Percentiles rank a stretch among this genome's conserved stretches.
phyloP scores from a whole-genome alignment of 2,329 filamentous ascomycete species.

The Coniochaeta sp. region DNA sequence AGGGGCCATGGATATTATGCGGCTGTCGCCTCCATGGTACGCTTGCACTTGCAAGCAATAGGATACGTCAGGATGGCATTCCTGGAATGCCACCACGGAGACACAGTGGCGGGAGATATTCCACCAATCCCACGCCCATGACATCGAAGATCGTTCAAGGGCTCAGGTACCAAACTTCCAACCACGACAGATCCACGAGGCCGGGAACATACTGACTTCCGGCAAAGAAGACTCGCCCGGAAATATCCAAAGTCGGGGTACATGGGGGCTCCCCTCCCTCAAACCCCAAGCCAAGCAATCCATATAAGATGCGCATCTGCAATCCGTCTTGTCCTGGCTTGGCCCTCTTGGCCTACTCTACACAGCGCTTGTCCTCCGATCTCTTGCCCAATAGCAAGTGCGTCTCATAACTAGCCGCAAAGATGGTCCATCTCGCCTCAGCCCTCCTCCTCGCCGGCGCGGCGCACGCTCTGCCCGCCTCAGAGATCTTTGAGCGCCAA shows the following conservation, averaged over 20 bases:
- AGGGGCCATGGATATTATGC: neutral
- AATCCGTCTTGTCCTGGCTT: constrained; percentile 1
- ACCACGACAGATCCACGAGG: neutral
- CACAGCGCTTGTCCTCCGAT: neutral
- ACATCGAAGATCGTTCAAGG: neutral
- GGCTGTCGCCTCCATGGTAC: neutral
- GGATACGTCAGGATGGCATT: neutral
- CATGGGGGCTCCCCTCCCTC: constrained; percentile 2
- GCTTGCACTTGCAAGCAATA: neutral
- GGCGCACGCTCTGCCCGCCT: constrained; percentile 24
- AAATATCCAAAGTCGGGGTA: constrained; percentile 9
- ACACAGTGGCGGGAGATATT: neutral
- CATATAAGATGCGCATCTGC: constrained; percentile 1
- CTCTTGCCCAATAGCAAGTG: neutral
- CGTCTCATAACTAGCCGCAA: neutral
- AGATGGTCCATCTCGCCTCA: constrained; percentile 21
- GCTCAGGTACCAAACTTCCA: neutral
- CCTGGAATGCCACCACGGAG: neutral
- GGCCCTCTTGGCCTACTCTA: constrained; percentile 3
- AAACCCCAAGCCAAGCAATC: constrained; percentile 1
- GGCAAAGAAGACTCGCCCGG: constrained; percentile 14
- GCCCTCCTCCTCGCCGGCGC: constrained; percentile 25
- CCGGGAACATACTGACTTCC: constrained; percentile 11
- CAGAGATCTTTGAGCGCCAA: constrained; percentile 29
- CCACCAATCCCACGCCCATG: neutral